Evolutionary conservation across 495 filamentous ascomycete species (phyloP).

Genomic region (Cercophora newfieldiana): DNA sequence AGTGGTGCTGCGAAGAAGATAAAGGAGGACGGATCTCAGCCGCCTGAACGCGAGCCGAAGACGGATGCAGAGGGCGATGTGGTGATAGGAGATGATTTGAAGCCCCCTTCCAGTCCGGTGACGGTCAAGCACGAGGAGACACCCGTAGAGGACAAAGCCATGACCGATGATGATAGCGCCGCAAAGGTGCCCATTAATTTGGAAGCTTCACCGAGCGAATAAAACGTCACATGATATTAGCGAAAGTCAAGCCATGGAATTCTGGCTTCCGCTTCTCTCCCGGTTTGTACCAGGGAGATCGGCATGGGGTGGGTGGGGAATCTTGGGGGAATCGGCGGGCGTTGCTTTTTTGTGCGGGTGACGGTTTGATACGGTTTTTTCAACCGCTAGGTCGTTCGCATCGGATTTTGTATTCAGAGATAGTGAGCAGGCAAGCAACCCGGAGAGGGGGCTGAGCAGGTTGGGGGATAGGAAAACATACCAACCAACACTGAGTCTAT

Average conservation of each 20-base stretch:
- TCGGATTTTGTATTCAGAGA: neutral
- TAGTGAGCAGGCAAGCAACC: neutral
- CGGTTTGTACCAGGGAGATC: neutral
- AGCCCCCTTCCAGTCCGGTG: neutral
- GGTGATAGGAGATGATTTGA: constrained; percentile 15
- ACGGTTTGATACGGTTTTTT: neutral
- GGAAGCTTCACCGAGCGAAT: neutral
- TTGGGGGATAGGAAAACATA: no score
- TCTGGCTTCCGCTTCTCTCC: neutral
- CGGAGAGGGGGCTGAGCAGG: neutral
- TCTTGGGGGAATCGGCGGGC: neutral
- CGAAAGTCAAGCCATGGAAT: neutral
- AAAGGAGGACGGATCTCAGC: constrained; percentile 31
- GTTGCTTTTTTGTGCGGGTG: neutral
- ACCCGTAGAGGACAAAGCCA: neutral
- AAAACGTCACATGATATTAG: neutral
- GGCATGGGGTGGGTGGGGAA: neutral
- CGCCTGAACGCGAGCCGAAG: constrained; percentile 9
- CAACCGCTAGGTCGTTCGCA: neutral
- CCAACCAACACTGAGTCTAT: no score
- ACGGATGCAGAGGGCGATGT: constrained; percentile 25
- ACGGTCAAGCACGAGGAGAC: neutral
- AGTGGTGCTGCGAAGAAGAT: constrained; percentile 37
- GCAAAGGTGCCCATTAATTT: neutral
- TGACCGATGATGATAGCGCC: neutral